Evolutionary conservation across 495 filamentous ascomycete genomes (phyloP), one percentile per base, ranked within the genome.

Genomic region (Neurospora discreta): DNA sequence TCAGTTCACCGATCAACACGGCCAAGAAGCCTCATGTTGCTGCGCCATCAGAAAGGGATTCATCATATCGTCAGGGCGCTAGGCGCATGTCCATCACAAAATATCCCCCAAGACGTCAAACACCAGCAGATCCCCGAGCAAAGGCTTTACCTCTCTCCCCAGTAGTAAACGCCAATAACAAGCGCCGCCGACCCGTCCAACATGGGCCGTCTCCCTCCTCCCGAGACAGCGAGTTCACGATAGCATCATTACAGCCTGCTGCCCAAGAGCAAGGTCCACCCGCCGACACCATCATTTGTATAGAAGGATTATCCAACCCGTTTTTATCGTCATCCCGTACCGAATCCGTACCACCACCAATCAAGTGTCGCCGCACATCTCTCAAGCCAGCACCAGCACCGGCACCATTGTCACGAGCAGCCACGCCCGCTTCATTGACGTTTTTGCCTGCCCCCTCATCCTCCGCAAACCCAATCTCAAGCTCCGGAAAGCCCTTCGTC

Each of bases 281-380:
- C 26, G 8, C 42, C 16, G 20, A 6, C 68, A 3, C 33, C 26
- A 30, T 30, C 39, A 3, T 65, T 65, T 2, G 9, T 9, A 30
- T 33, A 58, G 10, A 67, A 75, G 46, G 70, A 72, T 40, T 18
- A 30, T 3, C 5, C 38, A 18, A 65, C 1, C 46, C 71, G 11
- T 40, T 40, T 39, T 75, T 16, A 7, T 42, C 77, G 1, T 72
- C 71, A 52, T 58, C 39, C 23, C 74, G 82, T 40, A 79, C 80
- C 0, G 79, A 81, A 44, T 83, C 82, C 0, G 81, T 81, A 41
- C 82, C 83, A 16, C 76, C 77, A 0, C 75, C 75, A 3, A n/a
- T 71, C 23, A 82, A 83, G 69, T 75, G 76, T 16, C 73, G 69
- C 0, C 68, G 75, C 38, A 72, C 68, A 38, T 74, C 71, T 9